Evolutionary conservation across 2,329 filamentous ascomycete genomes (phyloP).

Genomic region (Diplodia corticola): DNA sequence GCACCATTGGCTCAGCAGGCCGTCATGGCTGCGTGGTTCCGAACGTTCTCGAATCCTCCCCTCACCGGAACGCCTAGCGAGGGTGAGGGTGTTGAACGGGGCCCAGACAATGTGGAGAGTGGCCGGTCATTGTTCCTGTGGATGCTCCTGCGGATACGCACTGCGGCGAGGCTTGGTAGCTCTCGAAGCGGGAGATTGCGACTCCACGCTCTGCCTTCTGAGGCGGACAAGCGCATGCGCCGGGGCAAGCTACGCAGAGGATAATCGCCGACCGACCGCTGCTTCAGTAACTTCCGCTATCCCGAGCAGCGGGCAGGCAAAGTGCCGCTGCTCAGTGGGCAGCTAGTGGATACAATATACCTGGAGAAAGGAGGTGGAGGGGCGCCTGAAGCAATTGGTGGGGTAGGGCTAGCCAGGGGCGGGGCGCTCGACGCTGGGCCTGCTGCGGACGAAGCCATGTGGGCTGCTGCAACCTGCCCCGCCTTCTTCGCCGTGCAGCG

Average conservation of each 20-base stretch:
- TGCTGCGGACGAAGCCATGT: neutral
- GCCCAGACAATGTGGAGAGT: neutral
- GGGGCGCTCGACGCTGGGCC: neutral
- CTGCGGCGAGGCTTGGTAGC: neutral
- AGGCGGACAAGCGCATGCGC: neutral
- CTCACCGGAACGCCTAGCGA: neutral
- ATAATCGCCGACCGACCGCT: neutral
- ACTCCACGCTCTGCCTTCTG: neutral
- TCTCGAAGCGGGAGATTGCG: neutral
- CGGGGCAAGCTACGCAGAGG: neutral
- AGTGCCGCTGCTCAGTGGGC: neutral
- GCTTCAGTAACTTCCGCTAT: neutral
- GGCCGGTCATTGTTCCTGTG: neutral
- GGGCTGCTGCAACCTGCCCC: conserved; percentile 4
- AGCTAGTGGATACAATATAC: neutral
- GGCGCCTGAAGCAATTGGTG: conserved; percentile 1
- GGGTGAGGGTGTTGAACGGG: neutral
- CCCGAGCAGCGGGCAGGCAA: conserved; percentile 6
- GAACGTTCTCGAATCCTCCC: neutral
- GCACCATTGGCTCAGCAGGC: neutral
- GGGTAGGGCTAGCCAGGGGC: conserved; percentile 10
- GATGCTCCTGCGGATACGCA: neutral
- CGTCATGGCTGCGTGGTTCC: neutral
- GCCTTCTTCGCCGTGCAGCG: neutral
- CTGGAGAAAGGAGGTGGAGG: conserved; percentile 10